Conservation (phyloP, 1,139 yeast genomes). For the Tardiomyces depauwii region DNA sequence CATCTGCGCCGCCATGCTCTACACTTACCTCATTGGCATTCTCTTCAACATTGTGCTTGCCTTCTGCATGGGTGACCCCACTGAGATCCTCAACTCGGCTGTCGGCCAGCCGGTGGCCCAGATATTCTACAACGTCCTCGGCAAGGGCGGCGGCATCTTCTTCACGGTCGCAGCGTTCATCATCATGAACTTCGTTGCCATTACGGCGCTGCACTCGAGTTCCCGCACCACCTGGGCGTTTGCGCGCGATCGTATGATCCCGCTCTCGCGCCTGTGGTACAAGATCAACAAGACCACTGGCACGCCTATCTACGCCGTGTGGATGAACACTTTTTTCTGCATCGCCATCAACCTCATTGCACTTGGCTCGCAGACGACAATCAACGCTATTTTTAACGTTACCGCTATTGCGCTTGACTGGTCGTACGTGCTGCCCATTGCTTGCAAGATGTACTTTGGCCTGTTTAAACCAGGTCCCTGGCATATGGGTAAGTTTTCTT, state of each 20-base stretch:
- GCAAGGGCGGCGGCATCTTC: constrained; percentile 35
- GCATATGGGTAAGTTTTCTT: constrained; percentile 46
- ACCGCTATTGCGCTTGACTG: constrained; percentile 67
- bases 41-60: constrained; percentile 38
- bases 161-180: constrained; percentile 18
- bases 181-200: constrained; percentile 41
- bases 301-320: constrained; percentile 63
- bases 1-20: constrained; percentile 12
- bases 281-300: constrained; percentile 43
- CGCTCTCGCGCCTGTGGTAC: constrained; percentile 41
- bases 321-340: constrained; percentile 47
- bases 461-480: constrained; percentile 60
- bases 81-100: constrained; percentile 31
- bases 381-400: constrained; percentile 66
- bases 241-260: constrained; percentile 53
- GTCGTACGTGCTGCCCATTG: constrained; percentile 58
- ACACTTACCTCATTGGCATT: constrained; percentile 13
- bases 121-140: constrained; percentile 47
- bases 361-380: constrained; percentile 52
- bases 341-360: constrained; percentile 47
- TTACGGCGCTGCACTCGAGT: constrained; percentile 65
- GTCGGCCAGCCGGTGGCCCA: constrained; percentile 51
- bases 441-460: constrained; percentile 44
- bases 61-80: constrained; percentile 43
- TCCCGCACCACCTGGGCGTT: constrained; percentile 45